Base-by-base conservation (phyloP, 1,284 basidiomycete species). In the Microbotryum violaceum region DNA sequence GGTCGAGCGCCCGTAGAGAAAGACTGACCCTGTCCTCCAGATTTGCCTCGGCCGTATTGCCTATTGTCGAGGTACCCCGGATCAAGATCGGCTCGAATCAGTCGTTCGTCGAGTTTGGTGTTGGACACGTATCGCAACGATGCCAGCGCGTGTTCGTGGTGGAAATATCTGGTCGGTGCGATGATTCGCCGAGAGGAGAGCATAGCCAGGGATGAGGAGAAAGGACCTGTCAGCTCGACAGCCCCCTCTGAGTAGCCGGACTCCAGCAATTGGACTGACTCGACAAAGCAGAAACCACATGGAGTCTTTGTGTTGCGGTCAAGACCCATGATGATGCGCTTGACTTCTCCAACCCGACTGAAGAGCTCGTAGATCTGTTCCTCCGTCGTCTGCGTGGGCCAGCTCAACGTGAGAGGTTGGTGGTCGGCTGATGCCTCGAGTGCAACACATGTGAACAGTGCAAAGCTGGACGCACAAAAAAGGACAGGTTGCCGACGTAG, bases 321-420 rank as follows among this genome's bases (percentile, higher is more conserved):
- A 46, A 99, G 81, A 29, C 96, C 96, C 96, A 99, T 98, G 72
- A 99, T 98, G 70, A 99, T 96, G 67, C 94, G 85, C 75, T 97
- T 97, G 70, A 99, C 92, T 37, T 82, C 87, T 48, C 91, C 85
- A 70, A 92, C 96, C 79, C 91, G 90, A 61, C 87, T 85, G 77
- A 98, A 99, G 56, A 98, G 78, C 77, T 98, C 94, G 78, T 97
- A 97, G 77, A 99, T 97, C 78, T 99, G 96, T 74, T 97, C 93
- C 78, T 99, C 96, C 54, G 94, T 97, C 12, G 93, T 97, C 37
- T 42, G 37, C 37, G 37, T 21, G 21, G 48, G 5, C 20, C 16
- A 53, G n/a, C 25, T 2, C 25, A 20, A 14, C 51, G 12, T 12
- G 27, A 27, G 10, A 25, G 29, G 25, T 53, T 20, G 3, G 48